Evolutionary conservation across 2,329 filamentous ascomycete species (phyloP), one percentile per base, ranked within the genome.

Genomic region (Nemania diffusa): DNA sequence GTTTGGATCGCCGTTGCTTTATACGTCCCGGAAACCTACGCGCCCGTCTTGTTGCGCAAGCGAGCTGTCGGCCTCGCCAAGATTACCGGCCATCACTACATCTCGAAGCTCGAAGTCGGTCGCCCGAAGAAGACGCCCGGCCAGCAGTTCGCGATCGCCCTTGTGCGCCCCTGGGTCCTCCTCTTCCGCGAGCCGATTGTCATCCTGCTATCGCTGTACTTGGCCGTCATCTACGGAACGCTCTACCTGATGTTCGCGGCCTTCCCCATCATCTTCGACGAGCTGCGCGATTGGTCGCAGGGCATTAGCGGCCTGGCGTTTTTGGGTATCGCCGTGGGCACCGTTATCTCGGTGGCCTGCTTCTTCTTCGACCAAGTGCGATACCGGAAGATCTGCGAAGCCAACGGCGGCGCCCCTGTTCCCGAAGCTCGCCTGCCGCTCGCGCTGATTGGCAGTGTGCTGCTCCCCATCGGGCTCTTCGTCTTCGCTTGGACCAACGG

Each of bases 121-220:
- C 72, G 71, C 53, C 81, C 81, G n/a, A 81, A 80, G 68, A 78
- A 83, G 56, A 80, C 82, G 0, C 72, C 85, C n/a, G 74, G 77
- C 3, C 77, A 85, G 63, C 83, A 87, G 37, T 86, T 91, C 76
- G 83, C 84, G 60, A 85, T 84, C 8, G 84, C 88, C 2, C 80
- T 92, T 13, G 82, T 84, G 57, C 84, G 91, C 2, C 91, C 91
- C 1, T 91, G 90, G 88, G 81, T 90, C 52, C 83, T 93, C 59
- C 84, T 93, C 7, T 90, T 92, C 81, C 81, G 81, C 63, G 91
- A 93, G 74, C 91, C 91, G 1, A 92, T 92, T 72, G 90, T 92
- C 27, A 76, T 90, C 11, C 79, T 92, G 3, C 81, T 89, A 2
- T 87, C 85, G 42, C 81, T 92, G 27, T 92, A 92, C 80, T 87